Evolutionary conservation across 164 flowering plant species (phyloP), one percentile per base, ranked within the genome.

Genomic region (Houttuynia cordata): DNA sequence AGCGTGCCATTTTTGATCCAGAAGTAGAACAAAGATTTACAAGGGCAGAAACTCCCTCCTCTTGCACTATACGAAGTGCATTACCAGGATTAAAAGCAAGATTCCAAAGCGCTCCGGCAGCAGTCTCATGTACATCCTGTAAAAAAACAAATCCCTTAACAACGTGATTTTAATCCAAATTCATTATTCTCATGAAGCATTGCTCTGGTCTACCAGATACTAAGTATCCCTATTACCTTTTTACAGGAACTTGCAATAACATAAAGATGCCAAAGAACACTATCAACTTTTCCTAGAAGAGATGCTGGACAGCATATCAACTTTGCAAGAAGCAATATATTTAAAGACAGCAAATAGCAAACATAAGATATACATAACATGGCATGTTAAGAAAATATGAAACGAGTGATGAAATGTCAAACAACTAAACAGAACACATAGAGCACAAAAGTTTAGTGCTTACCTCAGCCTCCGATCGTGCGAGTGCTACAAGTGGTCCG

Each of bases 61-160:
- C 97, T 63, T 94, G 97, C 68, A 91, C 96, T 65, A 94, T 91
- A 15, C 91, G 95, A 10, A 86, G 81, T 66, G 99, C 99, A 83
- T 94, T 94, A 25, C 91, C 88, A 42, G 96, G 85, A 67, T 91
- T 91, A 58, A 88, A 94, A 66, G 99, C 97, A 75, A 94, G 92
- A 71, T 94, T 94, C 97, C 96, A 90, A 53, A 94, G 89, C 61
- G 99, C 99, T 57, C 97, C 99, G 12, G 97, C 99, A 53, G 99
- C 99, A 68, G 99, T 91, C 77, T 91, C 97, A 70, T 91, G 97
- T 61, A 94, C 99, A 76, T 94, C 97, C 96, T 57, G 18, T 56
- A 18, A 30, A 57, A 12, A 15, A 25, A 19, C 19, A 57, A 57
- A 37, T 14, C 7, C 34, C 24, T 57, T 24, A 30, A 30, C 37